Percentiles rank a stretch among this genome's conserved stretches.
These are phyloP conservation scores for Aegilops speltoides DNA, from an alignment of 176 grass and related monocot genomes.

Conservation along the genomic window DNA sequence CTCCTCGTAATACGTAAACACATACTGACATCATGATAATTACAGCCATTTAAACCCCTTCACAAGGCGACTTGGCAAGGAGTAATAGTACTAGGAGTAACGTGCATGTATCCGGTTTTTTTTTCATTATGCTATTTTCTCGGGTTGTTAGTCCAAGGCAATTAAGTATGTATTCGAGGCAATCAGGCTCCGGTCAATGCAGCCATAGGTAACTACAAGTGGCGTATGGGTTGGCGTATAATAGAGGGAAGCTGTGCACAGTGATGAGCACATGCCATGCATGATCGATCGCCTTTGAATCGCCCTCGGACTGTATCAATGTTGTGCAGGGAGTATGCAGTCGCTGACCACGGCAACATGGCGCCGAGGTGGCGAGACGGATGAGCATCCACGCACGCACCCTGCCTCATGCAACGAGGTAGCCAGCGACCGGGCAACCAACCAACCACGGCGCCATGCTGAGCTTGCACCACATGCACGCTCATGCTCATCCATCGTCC, in stretches of 20 bases:
- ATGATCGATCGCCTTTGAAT: constrained; percentile 24
- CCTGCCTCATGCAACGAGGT: background rate
- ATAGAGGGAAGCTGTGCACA: constrained; percentile 8
- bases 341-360: constrained; percentile 19
- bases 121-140: background rate
- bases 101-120: background rate
- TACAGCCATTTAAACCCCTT: background rate
- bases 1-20: background rate
- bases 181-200: constrained; percentile 8
- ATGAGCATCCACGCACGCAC: background rate
- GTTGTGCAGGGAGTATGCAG: background rate
- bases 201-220: background rate
- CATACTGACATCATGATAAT: background rate
- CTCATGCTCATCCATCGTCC: background rate
- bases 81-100: background rate
- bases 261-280: constrained; percentile 26
- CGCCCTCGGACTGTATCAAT: constrained; percentile 15
- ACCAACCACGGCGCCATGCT: constrained; percentile 6
- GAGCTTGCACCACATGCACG: constrained; percentile 48
- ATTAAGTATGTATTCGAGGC: background rate
- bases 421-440: constrained; percentile 29
- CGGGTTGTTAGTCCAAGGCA: background rate
- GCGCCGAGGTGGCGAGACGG: background rate
- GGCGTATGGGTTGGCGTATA: background rate
- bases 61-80: background rate